Evolutionary conservation across 371 early-diverging fungal genomes (phyloP).

Genomic region (Chytridium lagenaria): DNA sequence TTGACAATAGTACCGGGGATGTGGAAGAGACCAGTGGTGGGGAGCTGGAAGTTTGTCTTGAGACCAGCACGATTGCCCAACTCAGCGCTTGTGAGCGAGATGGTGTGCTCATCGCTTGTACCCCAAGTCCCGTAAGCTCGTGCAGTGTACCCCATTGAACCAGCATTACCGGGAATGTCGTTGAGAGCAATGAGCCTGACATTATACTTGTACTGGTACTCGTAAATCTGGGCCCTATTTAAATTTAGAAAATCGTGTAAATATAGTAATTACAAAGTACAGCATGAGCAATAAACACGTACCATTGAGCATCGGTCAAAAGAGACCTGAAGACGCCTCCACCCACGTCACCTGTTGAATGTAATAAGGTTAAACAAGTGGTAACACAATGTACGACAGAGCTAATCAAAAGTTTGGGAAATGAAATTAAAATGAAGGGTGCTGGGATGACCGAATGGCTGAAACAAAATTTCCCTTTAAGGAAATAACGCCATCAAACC

Average conservation of each 20-base stretch:
- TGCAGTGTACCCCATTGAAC: not conserved
- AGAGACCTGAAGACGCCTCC: slow-evolving; percentile 21
- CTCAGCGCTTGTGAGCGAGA: not conserved
- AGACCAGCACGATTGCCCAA: slow-evolving; percentile 12
- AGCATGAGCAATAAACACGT: no score
- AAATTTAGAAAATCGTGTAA: no score
- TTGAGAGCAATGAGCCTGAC: slow-evolving; percentile 32
- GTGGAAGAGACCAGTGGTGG: slow-evolving; percentile 26
- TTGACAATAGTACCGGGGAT: slow-evolving; percentile 6
- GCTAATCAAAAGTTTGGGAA: not conserved
- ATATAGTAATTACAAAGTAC: no score
- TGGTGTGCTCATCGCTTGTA: not conserved
- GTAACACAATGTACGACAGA: not conserved
- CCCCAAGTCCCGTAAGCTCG: slow-evolving; percentile 14
- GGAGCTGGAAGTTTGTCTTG: not conserved
- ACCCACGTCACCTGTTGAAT: slow-evolving; percentile 19
- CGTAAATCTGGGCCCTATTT: slow-evolving; percentile 28
- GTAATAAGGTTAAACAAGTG: no score
- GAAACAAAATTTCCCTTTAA: no score
- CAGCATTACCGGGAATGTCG: slow-evolving; percentile 25
- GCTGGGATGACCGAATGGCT: no score
- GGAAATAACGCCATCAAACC: no score
- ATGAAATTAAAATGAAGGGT: not conserved
- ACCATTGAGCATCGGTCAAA: slow-evolving; percentile 27
- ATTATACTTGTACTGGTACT: slow-evolving; percentile 27